Evolutionary conservation across 768 basidiomycete genomes (phyloP), one percentile per base, ranked within the genome.

Genomic region (Tylopilus balloui): DNA sequence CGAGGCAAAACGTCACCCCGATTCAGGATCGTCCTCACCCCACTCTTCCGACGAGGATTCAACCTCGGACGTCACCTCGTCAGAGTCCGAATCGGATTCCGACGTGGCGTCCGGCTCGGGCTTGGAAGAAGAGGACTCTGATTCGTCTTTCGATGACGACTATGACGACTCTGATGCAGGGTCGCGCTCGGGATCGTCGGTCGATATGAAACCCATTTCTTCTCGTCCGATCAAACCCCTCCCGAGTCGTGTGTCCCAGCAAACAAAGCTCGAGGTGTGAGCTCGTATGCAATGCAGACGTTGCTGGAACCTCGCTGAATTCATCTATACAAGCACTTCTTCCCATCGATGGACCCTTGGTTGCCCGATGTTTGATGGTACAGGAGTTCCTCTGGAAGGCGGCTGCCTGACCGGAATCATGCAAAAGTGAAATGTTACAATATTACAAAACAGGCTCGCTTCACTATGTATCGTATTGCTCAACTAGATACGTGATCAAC

Each of bases 171-270:
- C 54, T 2, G 59, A 56, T 40, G 40, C 35, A 15, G 49, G 47
- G 1, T 55, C 68, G 20, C 36, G 34, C 25, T 53, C 58, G 19
- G 47, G 41, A 25, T 53, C 55, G 6, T 54, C 52, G 6, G 37
- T 57, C 20, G 71, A 72, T 41, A 71, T 75, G 45, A 70, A 64
- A 11, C 70, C 69, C n/a, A 65, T 76, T 42, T 58, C 66, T 20
- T 71, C 75, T 1, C 69, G 79, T 24, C 67, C 68, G 27, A 73
- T 77, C 48, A 77, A 68, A 52, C 77, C 78, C 23, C 69, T 80
- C 28, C 78, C 78, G 9, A 68, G 65, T 52, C 73, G 77, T 35
- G 52, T 54, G n/a, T 48, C 45, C 6, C 52, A 43, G 39, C 51
- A 52, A 45, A 58, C 71, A 5, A 56, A 65, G 29, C 65, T 71